Evolutionary conservation across 2,329 filamentous ascomycete genomes (phyloP).

Genomic region (Hymenoscyphus occultus): DNA sequence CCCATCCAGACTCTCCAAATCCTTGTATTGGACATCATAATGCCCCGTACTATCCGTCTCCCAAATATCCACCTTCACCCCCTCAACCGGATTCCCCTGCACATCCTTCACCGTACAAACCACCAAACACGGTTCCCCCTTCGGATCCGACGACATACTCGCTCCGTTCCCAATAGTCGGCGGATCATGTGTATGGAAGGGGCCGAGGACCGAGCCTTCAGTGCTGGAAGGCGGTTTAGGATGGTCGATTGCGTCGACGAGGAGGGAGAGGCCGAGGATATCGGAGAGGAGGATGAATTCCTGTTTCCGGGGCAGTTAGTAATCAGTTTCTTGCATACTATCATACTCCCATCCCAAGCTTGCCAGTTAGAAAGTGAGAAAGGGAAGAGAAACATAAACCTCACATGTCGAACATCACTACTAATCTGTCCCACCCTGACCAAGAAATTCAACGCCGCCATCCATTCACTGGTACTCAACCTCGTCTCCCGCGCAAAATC

Average conservation of each 20-base stretch:
- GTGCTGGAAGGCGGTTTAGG: slow-evolving; percentile 69
- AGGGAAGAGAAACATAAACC: slow-evolving; percentile 22
- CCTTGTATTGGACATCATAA: slow-evolving; percentile 77
- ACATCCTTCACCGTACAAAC: slow-evolving; percentile 70
- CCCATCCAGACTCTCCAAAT: slow-evolving; percentile 63
- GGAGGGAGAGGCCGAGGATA: slow-evolving; percentile 72
- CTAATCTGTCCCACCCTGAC: slow-evolving; percentile 71
- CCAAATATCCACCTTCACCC: slow-evolving; percentile 78
- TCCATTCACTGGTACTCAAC: slow-evolving; percentile 75
- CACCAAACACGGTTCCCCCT: slow-evolving; percentile 68
- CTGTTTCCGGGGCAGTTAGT: slow-evolving; percentile 35
- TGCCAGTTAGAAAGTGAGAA: too few relatives aligned
- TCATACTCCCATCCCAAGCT: too few relatives aligned
- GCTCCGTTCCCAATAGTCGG: slow-evolving; percentile 53
- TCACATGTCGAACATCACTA: slow-evolving; percentile 68
- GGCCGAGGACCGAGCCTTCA: slow-evolving; percentile 77
- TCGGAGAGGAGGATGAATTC: slow-evolving; percentile 84
- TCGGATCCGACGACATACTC: slow-evolving; percentile 64
- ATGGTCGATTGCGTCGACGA: slow-evolving; percentile 81
- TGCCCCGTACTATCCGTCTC: slow-evolving; percentile 77
- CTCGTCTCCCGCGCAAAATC: slow-evolving; percentile 79
- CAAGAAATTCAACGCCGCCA: slow-evolving; percentile 68
- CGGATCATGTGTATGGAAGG: slow-evolving; percentile 81
- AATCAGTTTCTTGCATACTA: too few relatives aligned
- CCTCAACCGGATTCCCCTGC: slow-evolving; percentile 57